These are phyloP conservation scores for Candida tibetensis DNA, from an alignment of 805 yeast species.

Conservation along the genomic window DNA sequence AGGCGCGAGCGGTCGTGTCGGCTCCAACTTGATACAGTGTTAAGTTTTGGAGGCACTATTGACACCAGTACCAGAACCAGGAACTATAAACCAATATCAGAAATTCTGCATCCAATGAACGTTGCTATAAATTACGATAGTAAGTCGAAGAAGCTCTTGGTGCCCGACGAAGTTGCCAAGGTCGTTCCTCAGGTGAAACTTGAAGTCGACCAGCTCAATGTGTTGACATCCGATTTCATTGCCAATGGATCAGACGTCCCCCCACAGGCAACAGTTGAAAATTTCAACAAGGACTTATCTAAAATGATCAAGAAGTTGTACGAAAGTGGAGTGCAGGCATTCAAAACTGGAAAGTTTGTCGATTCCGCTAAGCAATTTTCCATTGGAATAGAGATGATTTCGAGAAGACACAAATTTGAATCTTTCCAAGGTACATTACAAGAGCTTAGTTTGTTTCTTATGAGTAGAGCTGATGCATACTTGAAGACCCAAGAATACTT, in stretches of 20 bases:
- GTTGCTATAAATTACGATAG: slow-evolving; percentile 24
- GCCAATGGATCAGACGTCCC: slow-evolving; percentile 49
- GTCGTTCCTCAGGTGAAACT: slow-evolving; percentile 28
- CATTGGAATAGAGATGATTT: slow-evolving; percentile 65
- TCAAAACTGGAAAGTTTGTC: slow-evolving; percentile 51
- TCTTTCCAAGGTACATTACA: slow-evolving; percentile 69
- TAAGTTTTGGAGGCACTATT: background rate
- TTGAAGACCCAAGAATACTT: slow-evolving; percentile 52
- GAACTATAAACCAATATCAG: too few species aligned
- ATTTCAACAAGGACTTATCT: slow-evolving; percentile 53
- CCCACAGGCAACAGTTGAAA: slow-evolving; percentile 51
- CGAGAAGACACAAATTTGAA: slow-evolving; percentile 70
- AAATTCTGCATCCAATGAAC: too few species aligned
- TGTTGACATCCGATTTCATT: slow-evolving; percentile 36
- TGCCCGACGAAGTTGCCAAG: slow-evolving; percentile 17
- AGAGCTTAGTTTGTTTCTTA: slow-evolving; percentile 62
- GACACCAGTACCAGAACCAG: too few species aligned
- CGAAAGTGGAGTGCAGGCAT: slow-evolving; percentile 57
- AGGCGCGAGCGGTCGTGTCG: slow-evolving; percentile 1
- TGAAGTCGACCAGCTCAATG: slow-evolving; percentile 45
- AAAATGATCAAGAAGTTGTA: slow-evolving; percentile 63
- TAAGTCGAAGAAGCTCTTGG: slow-evolving; percentile 23
- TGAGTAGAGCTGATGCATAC: slow-evolving; percentile 70
- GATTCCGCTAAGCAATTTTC: slow-evolving; percentile 65
- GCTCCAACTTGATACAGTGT: background rate